Evolutionary conservation across 1,284 basidiomycete genomes (phyloP), one percentile per base, ranked within the genome.

Genomic region (Kalmanozyma brasiliensis): DNA sequence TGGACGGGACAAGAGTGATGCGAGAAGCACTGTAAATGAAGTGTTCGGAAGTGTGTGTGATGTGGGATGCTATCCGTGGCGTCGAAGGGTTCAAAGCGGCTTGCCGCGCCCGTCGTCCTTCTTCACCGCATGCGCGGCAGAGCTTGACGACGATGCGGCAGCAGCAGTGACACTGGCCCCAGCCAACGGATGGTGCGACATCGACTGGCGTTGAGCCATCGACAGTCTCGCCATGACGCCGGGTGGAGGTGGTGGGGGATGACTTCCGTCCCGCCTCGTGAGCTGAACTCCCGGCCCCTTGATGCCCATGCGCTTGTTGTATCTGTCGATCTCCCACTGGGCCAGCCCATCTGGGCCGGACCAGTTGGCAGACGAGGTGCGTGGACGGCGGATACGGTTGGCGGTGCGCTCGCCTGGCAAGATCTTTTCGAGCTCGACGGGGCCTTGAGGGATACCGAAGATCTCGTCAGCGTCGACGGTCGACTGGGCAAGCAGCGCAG

Each of bases 261-360:
- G 62, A 24, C 51, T 53, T 24, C 56, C 62, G 17, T 65, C 56
- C 20, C 56, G 45, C 24, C 56, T 53, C 4, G 48, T 26, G 14
- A 68, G 46, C 14, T 56, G 64, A 5, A 69, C 66, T 23, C 66
- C 66, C 8, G 52, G 51, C 8, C 66, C 56, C 37, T 58, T 63
- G 55, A 80, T 80, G 36, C 77, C 77, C 77, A 80, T 74, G 23
- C 75, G 65, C 53, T 72, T 65, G 57, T 80, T 80, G 65, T 80
- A 80, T 32, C 77, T 48, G 58, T 80, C 78, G n/a, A 80, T 77
- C 47, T 80, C 78, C 71, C 72, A 74, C 60, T 80, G 78, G 6
- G 70, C 72, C 29, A 81, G 59, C 1, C 73, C 74, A 33, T 81
- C 78, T 1, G 67, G 67, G 1, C 76, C 73, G 9, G 49, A 67